Base-by-base conservation (phyloP, 441 rosid genomes). In the Iberis amara region DNA sequence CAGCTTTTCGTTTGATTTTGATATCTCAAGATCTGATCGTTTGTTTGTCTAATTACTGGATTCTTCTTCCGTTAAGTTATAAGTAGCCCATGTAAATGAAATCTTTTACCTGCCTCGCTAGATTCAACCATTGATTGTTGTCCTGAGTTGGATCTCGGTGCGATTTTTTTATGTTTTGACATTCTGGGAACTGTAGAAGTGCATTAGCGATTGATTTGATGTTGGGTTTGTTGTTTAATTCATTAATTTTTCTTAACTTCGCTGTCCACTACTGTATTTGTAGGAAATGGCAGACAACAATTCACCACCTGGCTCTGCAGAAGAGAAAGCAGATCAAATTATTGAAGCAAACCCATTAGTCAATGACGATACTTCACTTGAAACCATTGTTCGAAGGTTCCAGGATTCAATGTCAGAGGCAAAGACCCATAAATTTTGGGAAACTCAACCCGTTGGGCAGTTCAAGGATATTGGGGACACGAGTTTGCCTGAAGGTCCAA, bases 381-480 rank as follows among this genome's bases (percentile, higher is more conserved):
- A 85, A 41, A 72, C 73, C 8, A 64, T 85, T 11, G 85, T 77
- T 42, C 61, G 82, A 32, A 71, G 75, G 73, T 68, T 85, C 40
- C 89, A 80, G 55, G 98, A 81, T 36, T 70, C 94, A 0, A 61
- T 79, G 52, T 59, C 85, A 2, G 46, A 67, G 4, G 49, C 79
- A 2, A 76, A 78, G 75, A 71, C 68, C 10, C 96, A 92, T 57
- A 82, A 79, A 59, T 89, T 92, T 57, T 89, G 96, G 97, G 99
- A 88, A 62, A 92, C 92, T 11, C 96, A 89, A 18, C 99, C 96
- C 0, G 96, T 92, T 4, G 86, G 91, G 10, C 96, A 89, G 55
- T 86, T 78, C 67, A 80, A 73, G 66, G 98, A 89, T 47, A 4
- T 68, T 1, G 68, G 68, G 0, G 68, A 68, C 24, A 52, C 68